Base-by-base conservation (phyloP, 139 green algal species). In the Chlorella sp. region DNA sequence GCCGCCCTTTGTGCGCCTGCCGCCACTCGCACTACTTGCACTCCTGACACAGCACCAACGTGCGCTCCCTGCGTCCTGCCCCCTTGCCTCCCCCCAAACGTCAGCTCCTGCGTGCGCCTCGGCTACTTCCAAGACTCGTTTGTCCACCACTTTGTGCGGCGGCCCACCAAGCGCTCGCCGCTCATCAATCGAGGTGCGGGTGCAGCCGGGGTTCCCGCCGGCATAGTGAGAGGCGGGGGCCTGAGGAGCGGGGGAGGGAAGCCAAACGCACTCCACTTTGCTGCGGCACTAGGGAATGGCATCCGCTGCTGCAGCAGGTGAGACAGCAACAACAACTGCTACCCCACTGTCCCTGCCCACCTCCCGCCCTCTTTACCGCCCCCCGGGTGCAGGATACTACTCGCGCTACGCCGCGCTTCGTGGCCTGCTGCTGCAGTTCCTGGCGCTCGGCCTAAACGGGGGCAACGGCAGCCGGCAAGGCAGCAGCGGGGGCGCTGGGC, bases 121-220 rank as follows among this genome's bases (percentile, higher is more conserved):
- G 97, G 97, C 4, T 99, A 99, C 91, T 98, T 98, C 87, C 88
- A 94, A 5, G 97, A 99, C 81, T 89, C 95, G 26, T 98, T 98
- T 83, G 89, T 98, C 21, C 90, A 96, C 30, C 92, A 94, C 32
- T 98, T 99, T 91, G 96, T 98, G 15, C 92, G 92, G 19, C 86
- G 89, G 1, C 81, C 93, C 0, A 84, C 87, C 5, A 90, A 94
- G 2, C 90, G 97, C 9, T 95, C 95, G 39, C 97, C 97, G 0
- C 87, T 99, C 4, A 99, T 99, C 80, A 98, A 99, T 83, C 88
- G 96, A 91, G 97, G 97, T 97, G n/a, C 11, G 85, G 9, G 7
- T 9, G 7, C 16, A 11, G 42, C 39, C 48, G 11, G 42, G 1
- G 1, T 28, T n/a, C 0, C 2, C 22, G 32, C 21, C 16, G 24